These are phyloP conservation scores for Sclerotinia glacialis DNA, from an alignment of 2,329 filamentous ascomycete species.

Conservation along the genomic window DNA sequence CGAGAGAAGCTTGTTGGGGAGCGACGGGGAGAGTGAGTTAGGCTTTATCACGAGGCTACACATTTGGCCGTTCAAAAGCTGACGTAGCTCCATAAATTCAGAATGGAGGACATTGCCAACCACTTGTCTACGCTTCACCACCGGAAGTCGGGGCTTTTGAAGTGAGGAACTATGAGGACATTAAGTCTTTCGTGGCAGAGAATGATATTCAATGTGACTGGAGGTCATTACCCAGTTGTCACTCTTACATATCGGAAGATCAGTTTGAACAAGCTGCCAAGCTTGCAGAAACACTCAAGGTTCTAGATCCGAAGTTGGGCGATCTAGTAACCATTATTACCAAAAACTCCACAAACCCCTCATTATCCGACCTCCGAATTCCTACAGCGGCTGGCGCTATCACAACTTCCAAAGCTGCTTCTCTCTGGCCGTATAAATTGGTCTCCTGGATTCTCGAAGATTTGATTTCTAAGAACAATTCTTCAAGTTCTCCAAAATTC, in stretches of 20 bases:
- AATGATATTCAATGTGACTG: conserved; percentile 69
- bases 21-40: conserved; percentile 74
- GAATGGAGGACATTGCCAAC: conserved; percentile 75
- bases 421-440: conserved; percentile 82
- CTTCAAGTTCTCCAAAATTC: conserved; percentile 44
- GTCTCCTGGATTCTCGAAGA: conserved; percentile 66
- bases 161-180: conserved; percentile 61
- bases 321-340: conserved; percentile 40
- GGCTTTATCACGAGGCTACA: conserved; percentile 6
- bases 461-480: conserved; percentile 26
- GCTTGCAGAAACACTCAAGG: conserved; percentile 51
- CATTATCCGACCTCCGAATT: conserved; percentile 53
- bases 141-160: conserved; percentile 68
- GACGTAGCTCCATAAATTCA: conserved; percentile 34
- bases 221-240: conserved; percentile 59
- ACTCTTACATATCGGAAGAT: conserved; percentile 57
- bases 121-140: conserved; percentile 60
- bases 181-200: conserved; percentile 55
- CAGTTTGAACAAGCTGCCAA: conserved; percentile 52
- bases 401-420: conserved; percentile 62
- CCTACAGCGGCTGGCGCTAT: conserved; percentile 61
- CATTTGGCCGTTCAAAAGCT: not conserved
- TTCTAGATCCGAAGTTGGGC: conserved; percentile 56
- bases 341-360: conserved; percentile 36
- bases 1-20: conserved; percentile 76